These are phyloP conservation scores for Carallia pectinifolia DNA, from an alignment of 345 rosid species.

Conservation along the genomic window DNA sequence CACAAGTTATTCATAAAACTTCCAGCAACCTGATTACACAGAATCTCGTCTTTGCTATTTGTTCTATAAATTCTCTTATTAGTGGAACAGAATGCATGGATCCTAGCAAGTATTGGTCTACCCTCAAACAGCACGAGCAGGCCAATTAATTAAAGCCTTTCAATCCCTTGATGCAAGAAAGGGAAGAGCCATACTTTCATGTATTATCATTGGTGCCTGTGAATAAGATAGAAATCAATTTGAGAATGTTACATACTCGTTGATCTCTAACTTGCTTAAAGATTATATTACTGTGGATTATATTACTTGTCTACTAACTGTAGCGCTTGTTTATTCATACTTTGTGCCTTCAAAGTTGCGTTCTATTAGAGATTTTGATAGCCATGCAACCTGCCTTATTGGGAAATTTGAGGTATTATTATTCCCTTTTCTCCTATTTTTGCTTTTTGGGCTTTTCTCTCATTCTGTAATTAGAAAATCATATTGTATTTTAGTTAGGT, in stretches of 20 bases:
- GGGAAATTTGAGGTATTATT: too few relatives aligned
- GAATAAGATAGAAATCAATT: conserved; percentile 32
- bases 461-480: too few relatives aligned
- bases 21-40: conserved; percentile 41
- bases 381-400: too few relatives aligned
- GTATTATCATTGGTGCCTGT: conserved; percentile 42
- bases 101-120: conserved; percentile 47
- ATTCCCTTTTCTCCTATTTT: too few relatives aligned
- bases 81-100: conserved; percentile 39
- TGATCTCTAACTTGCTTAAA: conserved; percentile 59
- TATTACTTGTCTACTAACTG: too few relatives aligned
- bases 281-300: too few relatives aligned
- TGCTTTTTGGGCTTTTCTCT: too few relatives aligned
- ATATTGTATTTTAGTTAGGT: too few relatives aligned
- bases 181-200: conserved; percentile 53
- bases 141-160: conserved; percentile 62
- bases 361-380: too few relatives aligned
- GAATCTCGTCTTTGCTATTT: conserved; percentile 59
- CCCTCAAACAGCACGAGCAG: conserved; percentile 58
- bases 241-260: conserved; percentile 35
- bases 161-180: conserved; percentile 63
- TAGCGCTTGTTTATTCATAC: too few relatives aligned
- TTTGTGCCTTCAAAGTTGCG: too few relatives aligned
- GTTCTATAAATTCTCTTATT: conserved; percentile 52
- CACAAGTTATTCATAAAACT: conserved; percentile 37